Evolutionary conservation across 164 flowering plant genomes (phyloP).

Genomic region (grape (Vitis vinifera)): ASM3070453v1 NC_081807.1:12519501-12520000

Average conservation of each 20-base stretch:
- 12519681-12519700: slow-evolving; percentile 49
- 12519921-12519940: slow-evolving; percentile 80
- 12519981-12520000: slow-evolving; percentile 65
- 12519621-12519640: slow-evolving; percentile 93
- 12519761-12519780: slow-evolving; percentile 97
- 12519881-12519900: slow-evolving; percentile 68
- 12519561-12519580: slow-evolving; percentile 91
- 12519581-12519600: slow-evolving; percentile 59
- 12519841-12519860: slow-evolving; percentile 31
- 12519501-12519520: slow-evolving; percentile 91
- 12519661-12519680: slow-evolving; percentile 74
- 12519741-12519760: slow-evolving; percentile 96
- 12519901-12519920: slow-evolving; percentile 73
- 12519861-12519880: slow-evolving; percentile 59
- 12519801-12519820: slow-evolving; percentile 26
- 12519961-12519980: slow-evolving; percentile 51
- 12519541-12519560: slow-evolving; percentile 92
- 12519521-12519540: slow-evolving; percentile 92
- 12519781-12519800: slow-evolving; percentile 65
- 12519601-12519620: slow-evolving; percentile 83
- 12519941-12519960: slow-evolving; percentile 87
- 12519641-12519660: slow-evolving; percentile 93
- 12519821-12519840: slow-evolving; percentile 16
- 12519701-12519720: slow-evolving; percentile 29
- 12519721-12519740: slow-evolving; percentile 81